These are phyloP conservation scores for Trypanosomatidae sp. DNA, from an alignment of 208 protist species.

Conservation along the genomic window DNA sequence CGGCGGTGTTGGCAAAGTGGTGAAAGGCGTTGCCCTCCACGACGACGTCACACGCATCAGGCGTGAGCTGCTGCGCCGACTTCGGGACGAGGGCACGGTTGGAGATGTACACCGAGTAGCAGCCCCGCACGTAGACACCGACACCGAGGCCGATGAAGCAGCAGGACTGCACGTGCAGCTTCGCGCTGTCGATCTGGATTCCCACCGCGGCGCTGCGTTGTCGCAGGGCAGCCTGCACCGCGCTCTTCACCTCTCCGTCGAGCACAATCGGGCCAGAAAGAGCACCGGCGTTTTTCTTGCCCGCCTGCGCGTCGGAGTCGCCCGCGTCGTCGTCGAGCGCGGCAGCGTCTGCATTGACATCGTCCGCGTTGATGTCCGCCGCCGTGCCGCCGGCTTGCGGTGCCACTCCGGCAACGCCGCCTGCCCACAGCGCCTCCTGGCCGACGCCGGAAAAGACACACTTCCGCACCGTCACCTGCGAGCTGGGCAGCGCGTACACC, in stretches of 20 bases:
- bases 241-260: slow-evolving; percentile 15
- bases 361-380: background rate
- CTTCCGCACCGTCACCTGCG: slow-evolving; percentile 48
- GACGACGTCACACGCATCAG: slow-evolving; percentile 4
- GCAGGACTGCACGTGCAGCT: slow-evolving; percentile 39
- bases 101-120: slow-evolving; percentile 12
- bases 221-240: slow-evolving; percentile 8
- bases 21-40: slow-evolving; percentile 35
- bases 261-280: slow-evolving; percentile 2
- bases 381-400: slow-evolving; percentile 2
- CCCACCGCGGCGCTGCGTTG: slow-evolving; percentile 39
- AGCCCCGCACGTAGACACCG: slow-evolving; percentile 43
- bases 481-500: slow-evolving; percentile 65
- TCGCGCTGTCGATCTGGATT: slow-evolving; percentile 50
- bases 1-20: slow-evolving; percentile 54
- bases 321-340: background rate
- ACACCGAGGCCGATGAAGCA: slow-evolving; percentile 46
- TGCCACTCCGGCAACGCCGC: slow-evolving; percentile 5
- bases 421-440: slow-evolving; percentile 15
- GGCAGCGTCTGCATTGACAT: slow-evolving; percentile 2
- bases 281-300: background rate
- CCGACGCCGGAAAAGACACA: slow-evolving; percentile 77
- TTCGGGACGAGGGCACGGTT: background rate
- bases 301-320: background rate
- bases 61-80: slow-evolving; percentile 12